Base-by-base conservation (phyloP, 2,329 filamentous ascomycete genomes). In the Penicillium capsulatum region DNA sequence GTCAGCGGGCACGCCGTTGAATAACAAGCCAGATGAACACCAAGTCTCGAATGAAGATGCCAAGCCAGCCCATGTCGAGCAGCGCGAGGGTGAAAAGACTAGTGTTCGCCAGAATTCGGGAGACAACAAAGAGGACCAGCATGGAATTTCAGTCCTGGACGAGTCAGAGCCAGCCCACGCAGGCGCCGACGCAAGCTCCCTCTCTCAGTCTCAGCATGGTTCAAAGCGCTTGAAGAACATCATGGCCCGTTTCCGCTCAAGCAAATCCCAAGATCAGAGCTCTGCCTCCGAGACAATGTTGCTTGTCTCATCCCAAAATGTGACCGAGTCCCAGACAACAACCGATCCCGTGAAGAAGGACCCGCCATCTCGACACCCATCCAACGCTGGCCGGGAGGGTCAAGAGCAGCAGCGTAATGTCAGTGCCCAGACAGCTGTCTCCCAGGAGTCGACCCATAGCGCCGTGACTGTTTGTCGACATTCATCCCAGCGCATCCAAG, bases 391-490 rank as follows among this genome's bases (percentile, higher is more conserved):
- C 26, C 26, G 4, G 4, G 17, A 7, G 14, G 36, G 26, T n/a
- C 20, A 31, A 6, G 36, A 38, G 7, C 37, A 56, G 4, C 31
- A 42, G 16, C 59, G 64, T 9, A 60, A 60, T 29, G 51, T 57
- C 24, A 67, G 65, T 42, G 55, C 57, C 30, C 55, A 60, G 31
- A 63, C 55, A 1, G 44, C 53, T 0, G 35, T 51, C 13, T 66
- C 65, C 9, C 53, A 55, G 14, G 47, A 53, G 19, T 66, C 65
- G 3, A 53, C 56, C n/a, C 43, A 44, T n/a, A 66, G 59, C 5
- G 55, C 40, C 11, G 41, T 35, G 10, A 68, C 63, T 22, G 57
- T 67, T n/a, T 49, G 45, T 37, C 63, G 48, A 31, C 52, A 56
- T 31, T 57, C 62, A 3, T 61, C 61, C n/a, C 61, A 55, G 33